Conservation (phyloP, 208 protist species). For the Entamoeba histolytica region DNA sequence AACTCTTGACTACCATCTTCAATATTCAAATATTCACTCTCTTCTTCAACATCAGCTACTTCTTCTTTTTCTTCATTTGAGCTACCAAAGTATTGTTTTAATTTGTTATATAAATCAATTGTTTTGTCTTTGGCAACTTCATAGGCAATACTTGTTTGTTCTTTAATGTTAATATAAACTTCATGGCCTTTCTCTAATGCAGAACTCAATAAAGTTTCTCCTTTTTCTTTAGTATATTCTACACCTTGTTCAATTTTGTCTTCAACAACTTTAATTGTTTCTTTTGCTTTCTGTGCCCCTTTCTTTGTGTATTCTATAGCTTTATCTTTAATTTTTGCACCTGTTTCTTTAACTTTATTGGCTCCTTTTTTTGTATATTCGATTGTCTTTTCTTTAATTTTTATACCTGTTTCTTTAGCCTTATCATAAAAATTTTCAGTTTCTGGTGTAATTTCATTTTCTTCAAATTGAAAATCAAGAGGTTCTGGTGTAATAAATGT, state of each 20-base stretch:
- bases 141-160: neutral
- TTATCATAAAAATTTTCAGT: neutral
- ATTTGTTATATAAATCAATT: neutral
- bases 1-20: too few relatives aligned
- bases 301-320: neutral
- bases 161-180: neutral
- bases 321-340: neutral
- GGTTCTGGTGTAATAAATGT: neutral
- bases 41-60: too few relatives aligned
- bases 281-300: neutral
- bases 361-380: neutral
- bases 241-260: neutral
- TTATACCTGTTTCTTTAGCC: neutral
- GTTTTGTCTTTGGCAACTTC: neutral
- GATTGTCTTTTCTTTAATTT: neutral
- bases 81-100: too few relatives aligned
- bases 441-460: neutral
- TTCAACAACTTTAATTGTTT: neutral
- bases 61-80: too few relatives aligned
- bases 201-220: neutral
- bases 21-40: too few relatives aligned
- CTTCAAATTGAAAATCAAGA: too few relatives aligned
- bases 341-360: neutral
- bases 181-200: neutral
- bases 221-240: neutral